These are phyloP conservation scores for Paecilomyces sp. DNA, from an alignment of 2,329 filamentous ascomycete species.

Conservation along the genomic window DNA sequence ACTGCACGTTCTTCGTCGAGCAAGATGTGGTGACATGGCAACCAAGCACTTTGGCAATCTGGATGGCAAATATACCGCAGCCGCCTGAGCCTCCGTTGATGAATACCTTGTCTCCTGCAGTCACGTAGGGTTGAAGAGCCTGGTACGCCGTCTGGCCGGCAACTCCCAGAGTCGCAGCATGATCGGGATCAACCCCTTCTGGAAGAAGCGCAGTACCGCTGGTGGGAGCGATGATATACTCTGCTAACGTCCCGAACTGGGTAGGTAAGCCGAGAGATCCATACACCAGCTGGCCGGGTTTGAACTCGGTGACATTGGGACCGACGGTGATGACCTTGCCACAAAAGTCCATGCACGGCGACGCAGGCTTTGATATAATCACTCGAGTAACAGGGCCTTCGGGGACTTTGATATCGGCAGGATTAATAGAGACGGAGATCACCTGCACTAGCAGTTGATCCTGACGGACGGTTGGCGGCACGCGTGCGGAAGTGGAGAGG, in stretches of 20 bases:
- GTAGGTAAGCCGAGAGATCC: slow-evolving; percentile 27
- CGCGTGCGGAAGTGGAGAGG: slow-evolving; percentile 36
- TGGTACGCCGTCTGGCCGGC: slow-evolving; percentile 45
- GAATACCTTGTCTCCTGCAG: slow-evolving; percentile 51
- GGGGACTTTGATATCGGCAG: slow-evolving; percentile 57
- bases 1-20: slow-evolving; percentile 49
- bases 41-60: slow-evolving; percentile 56
- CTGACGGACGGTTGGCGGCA: slow-evolving; percentile 31
- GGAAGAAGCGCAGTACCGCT: slow-evolving; percentile 35
- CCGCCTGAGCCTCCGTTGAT: slow-evolving; percentile 61
- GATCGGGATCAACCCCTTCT: slow-evolving; percentile 32
- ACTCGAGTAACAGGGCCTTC: slow-evolving; percentile 41
- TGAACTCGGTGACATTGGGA: slow-evolving; percentile 20
- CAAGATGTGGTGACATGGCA: slow-evolving; percentile 55
- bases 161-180: slow-evolving; percentile 39
- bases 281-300: slow-evolving; percentile 40
- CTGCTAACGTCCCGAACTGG: slow-evolving; percentile 36
- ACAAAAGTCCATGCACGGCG: slow-evolving; percentile 46
- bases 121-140: slow-evolving; percentile 40
- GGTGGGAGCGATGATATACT: slow-evolving; percentile 34
- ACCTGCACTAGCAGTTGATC: slow-evolving; percentile 51
- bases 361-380: slow-evolving; percentile 36
- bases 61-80: slow-evolving; percentile 53
- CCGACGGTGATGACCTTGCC: slow-evolving; percentile 37
- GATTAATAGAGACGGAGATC: slow-evolving; percentile 50